Conservation (phyloP, 2,329 filamentous ascomycete genomes). For the Aspergillus brasiliensis region DNA sequence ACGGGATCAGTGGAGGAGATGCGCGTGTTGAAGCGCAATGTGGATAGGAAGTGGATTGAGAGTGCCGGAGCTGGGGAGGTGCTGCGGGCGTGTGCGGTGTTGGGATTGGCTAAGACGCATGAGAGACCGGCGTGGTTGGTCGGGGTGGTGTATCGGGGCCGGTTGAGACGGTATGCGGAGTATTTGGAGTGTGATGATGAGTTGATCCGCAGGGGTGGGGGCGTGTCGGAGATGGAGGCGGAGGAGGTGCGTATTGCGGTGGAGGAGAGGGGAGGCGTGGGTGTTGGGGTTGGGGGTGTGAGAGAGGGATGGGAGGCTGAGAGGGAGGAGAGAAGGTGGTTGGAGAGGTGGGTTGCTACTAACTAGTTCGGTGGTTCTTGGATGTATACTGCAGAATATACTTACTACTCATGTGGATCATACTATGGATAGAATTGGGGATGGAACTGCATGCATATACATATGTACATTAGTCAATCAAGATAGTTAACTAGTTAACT, state of each 20-base stretch:
- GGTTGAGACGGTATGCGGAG: conserved; percentile 57
- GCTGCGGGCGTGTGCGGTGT: conserved; percentile 38
- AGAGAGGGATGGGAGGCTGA: conserved; percentile 28
- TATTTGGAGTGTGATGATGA: conserved; percentile 72
- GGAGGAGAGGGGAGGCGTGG: conserved; percentile 62
- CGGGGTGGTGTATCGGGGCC: conserved; percentile 53
- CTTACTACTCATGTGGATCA: not conserved
- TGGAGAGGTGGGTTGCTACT: conserved; percentile 37
- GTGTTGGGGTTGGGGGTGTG: conserved; percentile 33
- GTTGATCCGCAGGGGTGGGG: conserved; percentile 66
- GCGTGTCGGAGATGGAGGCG: conserved; percentile 57
- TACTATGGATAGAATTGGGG: not conserved
- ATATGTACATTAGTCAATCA: conserved; percentile 2
- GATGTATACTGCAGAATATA: not conserved
- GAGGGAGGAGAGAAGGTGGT: conserved; percentile 37
- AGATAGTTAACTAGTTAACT: too few relatives aligned
- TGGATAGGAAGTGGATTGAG: conserved; percentile 22
- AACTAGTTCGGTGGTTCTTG: conserved; percentile 3
- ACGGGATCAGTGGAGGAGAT: conserved; percentile 33
- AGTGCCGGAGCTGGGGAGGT: conserved; percentile 28
- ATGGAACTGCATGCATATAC: not conserved
- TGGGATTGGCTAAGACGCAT: conserved; percentile 35
- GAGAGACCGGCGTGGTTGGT: conserved; percentile 47
- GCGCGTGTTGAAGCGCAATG: conserved; percentile 27
- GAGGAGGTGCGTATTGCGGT: conserved; percentile 72